Evolutionary conservation across 179 eudicot species (phyloP), one percentile per base, ranked within the genome.

Genomic region (Nepenthes alata): DNA sequence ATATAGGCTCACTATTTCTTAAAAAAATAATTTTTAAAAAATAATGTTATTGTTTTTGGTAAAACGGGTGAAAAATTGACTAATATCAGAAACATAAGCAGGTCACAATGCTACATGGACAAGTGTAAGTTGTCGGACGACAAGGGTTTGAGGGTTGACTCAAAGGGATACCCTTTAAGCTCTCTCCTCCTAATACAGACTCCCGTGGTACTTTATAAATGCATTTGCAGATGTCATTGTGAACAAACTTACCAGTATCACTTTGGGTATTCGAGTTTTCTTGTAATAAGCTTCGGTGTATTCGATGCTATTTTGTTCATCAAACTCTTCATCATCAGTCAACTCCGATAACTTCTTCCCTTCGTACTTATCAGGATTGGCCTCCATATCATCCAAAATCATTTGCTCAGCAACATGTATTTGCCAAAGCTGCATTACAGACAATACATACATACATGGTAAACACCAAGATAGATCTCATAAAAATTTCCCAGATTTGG

Each of bases 351-450:
- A 69, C 45, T 78, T 83, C 74, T 80, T 80, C 65, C 81, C 93
- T 60, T 81, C 61, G 56, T 93, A 93, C 58, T 84, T 86, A 60
- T 85, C 88, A 68, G 98, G 98, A 66, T 83, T 86, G 11, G 75
- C 72, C 71, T 83, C 98, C 72, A 86, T 71, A 70, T 93, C 98
- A 76, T 89, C 96, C 83, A 93, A 49, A 50, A 93, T 83, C 89
- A 85, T 79, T 75, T 93, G 98, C 79, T 93, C 98, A 66, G 98
- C 90, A 67, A 72, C 80, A 75, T 93, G 86, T 59, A 93, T 81
- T 74, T 84, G 91, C 98, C 98, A 93, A 63, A 93, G 69, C 98
- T 93, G 82, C 74, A 66, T 15, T 61, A 61, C 37, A 69, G 4
- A 41, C 10, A 9, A 35, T 57, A 44, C 53, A 55, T 63, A 6